Percentiles rank a stretch among this genome's conserved stretches.
Evolutionary conservation across 2,329 filamentous ascomycete species (phyloP).

Genomic region (Triangularia verruculosa): DNA sequence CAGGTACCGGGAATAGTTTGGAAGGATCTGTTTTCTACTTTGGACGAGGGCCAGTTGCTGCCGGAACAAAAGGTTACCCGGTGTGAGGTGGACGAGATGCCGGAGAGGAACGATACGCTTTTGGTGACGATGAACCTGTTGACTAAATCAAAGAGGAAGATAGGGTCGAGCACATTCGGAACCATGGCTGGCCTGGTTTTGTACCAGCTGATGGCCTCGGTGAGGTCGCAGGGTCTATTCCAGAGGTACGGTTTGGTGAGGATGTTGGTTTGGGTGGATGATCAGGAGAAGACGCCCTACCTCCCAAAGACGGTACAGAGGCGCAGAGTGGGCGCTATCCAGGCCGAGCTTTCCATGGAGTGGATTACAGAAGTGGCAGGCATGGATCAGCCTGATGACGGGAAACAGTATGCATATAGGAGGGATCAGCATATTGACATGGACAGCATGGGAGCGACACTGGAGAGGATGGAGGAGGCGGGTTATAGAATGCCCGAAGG

Average conservation of each 20-base stretch:
- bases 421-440: slow-evolving; percentile 41
- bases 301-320: slow-evolving; percentile 58
- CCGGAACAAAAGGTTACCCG: slow-evolving; percentile 49
- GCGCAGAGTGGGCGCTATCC: slow-evolving; percentile 56
- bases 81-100: slow-evolving; percentile 38
- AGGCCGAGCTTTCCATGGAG: slow-evolving; percentile 60
- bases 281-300: slow-evolving; percentile 55
- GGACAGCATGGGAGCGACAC: slow-evolving; percentile 39
- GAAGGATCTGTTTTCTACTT: slow-evolving; percentile 54
- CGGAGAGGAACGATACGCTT: slow-evolving; percentile 65
- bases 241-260: slow-evolving; percentile 77
- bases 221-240: slow-evolving; percentile 58
- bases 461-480: slow-evolving; percentile 46
- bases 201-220: slow-evolving; percentile 59
- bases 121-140: slow-evolving; percentile 69
- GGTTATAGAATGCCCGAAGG: slow-evolving; percentile 44
- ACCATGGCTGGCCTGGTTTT: slow-evolving; percentile 58
- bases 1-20: slow-evolving; percentile 58
- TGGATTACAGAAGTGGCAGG: slow-evolving; percentile 54
- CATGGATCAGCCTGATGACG: slow-evolving; percentile 9
- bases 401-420: neutral
- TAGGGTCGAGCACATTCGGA: slow-evolving; percentile 45
- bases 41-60: slow-evolving; percentile 48
- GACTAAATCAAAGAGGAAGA: slow-evolving; percentile 49
- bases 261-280: slow-evolving; percentile 69